Evolutionary conservation across 169 alveolate species (phyloP), one percentile per base, ranked within the genome.

Genomic region (Plasmodium yoelii): DNA sequence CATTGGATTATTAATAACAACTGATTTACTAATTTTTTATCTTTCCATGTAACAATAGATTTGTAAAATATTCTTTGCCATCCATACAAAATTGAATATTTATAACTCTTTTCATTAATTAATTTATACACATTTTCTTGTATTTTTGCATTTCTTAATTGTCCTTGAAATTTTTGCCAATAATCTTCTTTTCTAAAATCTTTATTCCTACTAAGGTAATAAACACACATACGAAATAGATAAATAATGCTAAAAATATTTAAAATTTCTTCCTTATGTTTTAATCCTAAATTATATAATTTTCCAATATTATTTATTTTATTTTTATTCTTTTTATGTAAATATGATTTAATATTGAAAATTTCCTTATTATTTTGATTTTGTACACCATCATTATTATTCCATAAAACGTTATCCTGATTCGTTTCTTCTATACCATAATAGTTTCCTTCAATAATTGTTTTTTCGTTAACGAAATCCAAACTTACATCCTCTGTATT

Each of bases 11-110:
- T 77, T 18, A 49, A 26, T 53, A 87, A 67, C n/a, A 87, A 19
- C 57, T 60, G 93, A 55, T 73, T 82, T 47, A 51, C 92, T 63
- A 73, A 47, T 12, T 65, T 34, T 12, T 86, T 59, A 34, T 72
- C 87, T 10, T 67, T 69, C 93, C 92, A 70, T 10, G 56, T 34
- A 13, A 90, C 44, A 15, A 89, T 87, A 5, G 93, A 93, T 24
- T 88, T 87, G 63, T 94, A 94, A 44, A 95, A 71, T 49, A 95
- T 90, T 65, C 95, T 88, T 71, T 95, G 97, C 97, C 97, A 95
- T 13, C 96, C 95, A 61, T 59, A 95, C 12, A 95, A 88, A 19
- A 92, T 87, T 51, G 92, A 92, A 3, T 73, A 64, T 13, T 84
- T 71, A 18, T 80, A 87, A 65, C 96, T 94, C 51, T 91, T 77